Evolutionary conservation across 768 basidiomycete genomes (phyloP).

Genomic region (Boletus tomentosulus): DNA sequence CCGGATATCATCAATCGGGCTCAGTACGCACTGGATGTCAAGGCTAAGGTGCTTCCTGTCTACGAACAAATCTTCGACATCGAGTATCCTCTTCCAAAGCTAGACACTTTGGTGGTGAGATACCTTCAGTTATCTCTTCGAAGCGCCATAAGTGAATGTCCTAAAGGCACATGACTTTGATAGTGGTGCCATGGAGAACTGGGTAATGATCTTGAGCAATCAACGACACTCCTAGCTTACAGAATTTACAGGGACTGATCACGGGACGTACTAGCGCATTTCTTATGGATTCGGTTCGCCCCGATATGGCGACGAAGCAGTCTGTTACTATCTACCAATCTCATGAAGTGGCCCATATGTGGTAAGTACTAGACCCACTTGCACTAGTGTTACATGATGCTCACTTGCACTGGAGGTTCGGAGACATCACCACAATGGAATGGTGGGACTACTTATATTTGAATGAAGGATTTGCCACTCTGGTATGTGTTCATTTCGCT

Average conservation of each 20-base stretch:
- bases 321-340: slow-evolving; percentile 72
- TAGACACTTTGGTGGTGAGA: slow-evolving; percentile 84
- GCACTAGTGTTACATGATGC: not conserved
- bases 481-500: slow-evolving; percentile 43
- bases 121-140: not conserved
- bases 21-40: slow-evolving; percentile 85
- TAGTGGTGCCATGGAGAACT: slow-evolving; percentile 91
- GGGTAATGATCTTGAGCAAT: slow-evolving; percentile 37
- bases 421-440: slow-evolving; percentile 89
- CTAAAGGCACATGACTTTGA: slow-evolving; percentile 80
- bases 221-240: slow-evolving; percentile 1
- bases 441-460: slow-evolving; percentile 88
- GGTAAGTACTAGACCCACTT: slow-evolving; percentile 37
- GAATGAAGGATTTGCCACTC: slow-evolving; percentile 86
- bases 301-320: slow-evolving; percentile 72
- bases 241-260: slow-evolving; percentile 63
- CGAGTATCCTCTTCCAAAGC: slow-evolving; percentile 88
- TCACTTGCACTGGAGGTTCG: slow-evolving; percentile 54
- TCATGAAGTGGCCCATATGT: slow-evolving; percentile 87
- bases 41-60: slow-evolving; percentile 73
- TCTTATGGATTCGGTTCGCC: slow-evolving; percentile 72
- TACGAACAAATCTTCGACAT: slow-evolving; percentile 93
- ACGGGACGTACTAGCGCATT: slow-evolving; percentile 83
- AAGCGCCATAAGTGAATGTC: not conserved
- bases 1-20: slow-evolving; percentile 79